Conservation (phyloP, 1,284 basidiomycete species). For the Golubevia sp. region DNA sequence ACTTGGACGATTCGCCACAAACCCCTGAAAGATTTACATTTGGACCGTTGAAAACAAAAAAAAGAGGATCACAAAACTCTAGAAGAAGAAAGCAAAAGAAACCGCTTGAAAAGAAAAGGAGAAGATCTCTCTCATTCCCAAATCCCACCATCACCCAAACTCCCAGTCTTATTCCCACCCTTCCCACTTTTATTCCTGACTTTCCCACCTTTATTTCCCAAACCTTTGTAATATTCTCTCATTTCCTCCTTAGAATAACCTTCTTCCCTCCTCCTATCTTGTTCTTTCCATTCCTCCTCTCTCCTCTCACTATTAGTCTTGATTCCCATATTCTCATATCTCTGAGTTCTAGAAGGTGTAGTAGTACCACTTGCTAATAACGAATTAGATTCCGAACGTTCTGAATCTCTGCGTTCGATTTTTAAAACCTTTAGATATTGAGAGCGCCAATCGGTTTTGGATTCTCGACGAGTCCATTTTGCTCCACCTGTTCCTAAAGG, state of each 20-base stretch:
- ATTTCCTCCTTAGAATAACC: conserved; percentile 38
- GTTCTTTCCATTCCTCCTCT: conserved; percentile 42
- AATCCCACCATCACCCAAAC: conserved; percentile 31
- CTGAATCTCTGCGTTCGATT: conserved; percentile 27
- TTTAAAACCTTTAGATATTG: conserved; percentile 24
- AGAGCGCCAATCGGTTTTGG: conserved; percentile 48
- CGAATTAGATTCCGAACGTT: conserved; percentile 10
- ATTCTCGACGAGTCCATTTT: conserved; percentile 48
- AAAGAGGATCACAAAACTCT: too few relatives aligned
- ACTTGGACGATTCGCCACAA: too few relatives aligned
- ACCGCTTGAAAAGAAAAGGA: too few relatives aligned
- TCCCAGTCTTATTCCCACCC: conserved; percentile 39
- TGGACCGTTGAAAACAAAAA: too few relatives aligned
- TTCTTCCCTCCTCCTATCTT: conserved; percentile 14
- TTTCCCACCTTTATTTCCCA: conserved; percentile 43
- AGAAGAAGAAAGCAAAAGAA: too few relatives aligned
- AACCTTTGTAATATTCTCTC: conserved; percentile 42
- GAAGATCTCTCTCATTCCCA: too few relatives aligned
- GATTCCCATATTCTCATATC: conserved; percentile 31
- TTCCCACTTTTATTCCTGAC: conserved; percentile 46
- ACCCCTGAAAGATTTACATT: too few relatives aligned
- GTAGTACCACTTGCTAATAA: conserved; percentile 20
- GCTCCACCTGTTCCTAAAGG: conserved; percentile 20
- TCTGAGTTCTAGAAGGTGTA: conserved; percentile 39
- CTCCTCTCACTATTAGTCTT: conserved; percentile 28